Evolutionary conservation across 169 alveolate species (phyloP).

Genomic region (Plasmodium falciparum): DNA sequence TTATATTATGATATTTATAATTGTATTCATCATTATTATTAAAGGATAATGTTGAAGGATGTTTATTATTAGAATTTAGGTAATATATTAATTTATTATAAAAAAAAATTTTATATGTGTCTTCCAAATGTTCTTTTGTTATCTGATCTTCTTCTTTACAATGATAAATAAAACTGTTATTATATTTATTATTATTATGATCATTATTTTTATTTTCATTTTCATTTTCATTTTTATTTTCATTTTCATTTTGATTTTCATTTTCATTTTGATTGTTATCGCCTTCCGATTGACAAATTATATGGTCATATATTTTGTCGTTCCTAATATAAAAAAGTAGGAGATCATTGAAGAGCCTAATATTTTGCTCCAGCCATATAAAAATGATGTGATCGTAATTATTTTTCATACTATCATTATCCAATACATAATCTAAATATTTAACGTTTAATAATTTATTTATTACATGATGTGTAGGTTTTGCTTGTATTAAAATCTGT

Average conservation of each 20-base stretch:
- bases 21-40: no score
- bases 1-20: no score
- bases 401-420: conserved; percentile 27
- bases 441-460: conserved; percentile 30
- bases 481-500: conserved; percentile 45
- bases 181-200: not conserved
- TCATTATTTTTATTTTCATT: conserved; percentile 16
- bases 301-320: not conserved
- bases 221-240: conserved; percentile 17
- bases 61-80: not conserved
- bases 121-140: not conserved
- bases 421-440: conserved; percentile 19
- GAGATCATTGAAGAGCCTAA: conserved; percentile 39
- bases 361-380: conserved; percentile 67
- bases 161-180: no score
- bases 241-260: conserved; percentile 9
- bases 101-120: conserved; percentile 1
- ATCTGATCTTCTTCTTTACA: not conserved
- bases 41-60: no score
- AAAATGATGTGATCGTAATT: conserved; percentile 52
- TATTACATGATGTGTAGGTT: conserved; percentile 42
- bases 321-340: conserved; percentile 41
- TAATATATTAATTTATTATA: conserved; percentile 27
- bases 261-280: conserved; percentile 4
- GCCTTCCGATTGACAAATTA: not conserved